Base-by-base conservation (phyloP, 352 stramenopile genomes). In the Globisporangium acanthophoron region DNA sequence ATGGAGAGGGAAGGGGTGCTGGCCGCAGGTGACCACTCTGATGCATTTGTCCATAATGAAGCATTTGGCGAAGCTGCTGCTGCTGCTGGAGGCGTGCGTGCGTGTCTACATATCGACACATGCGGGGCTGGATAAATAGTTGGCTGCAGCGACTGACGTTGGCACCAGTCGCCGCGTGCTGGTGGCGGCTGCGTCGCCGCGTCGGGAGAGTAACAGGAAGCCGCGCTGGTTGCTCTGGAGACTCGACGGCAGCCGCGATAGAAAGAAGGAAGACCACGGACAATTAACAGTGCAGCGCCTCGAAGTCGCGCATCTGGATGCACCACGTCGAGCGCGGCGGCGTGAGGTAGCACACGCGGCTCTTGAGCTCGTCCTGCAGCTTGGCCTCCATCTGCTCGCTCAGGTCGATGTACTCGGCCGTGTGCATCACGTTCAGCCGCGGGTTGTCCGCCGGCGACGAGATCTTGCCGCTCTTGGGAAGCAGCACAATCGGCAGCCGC, bases 241-340 rank as follows among this genome's bases (percentile, higher is more conserved):
- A 40, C 35, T 40, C 11, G 35, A 40, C 35, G 35, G 35, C 35
- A 16, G 35, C 11, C 12, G 35, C 35, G 5, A 11, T 6, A 37
- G 33, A 11, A 12, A 37, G 33, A 5, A 27, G 35, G 35, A 15
- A 40, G 35, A 13, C 35, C 7, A 40, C 43, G 40, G 35, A 52
- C 55, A 45, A 21, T 73, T 56, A 87, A 44, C 77, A 86, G 12
- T 85, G 66, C 31, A 86, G 68, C 31, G 54, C 67, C 35, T 92
- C 82, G 46, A 92, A 87, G 71, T 84, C 60, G 37, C 84, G 80
- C 76, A 88, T 92, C 58, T 92, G 83, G 61, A 92, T 90, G 73
- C 76, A 77, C 83, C 83, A 92, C 31, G 83, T 92, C 5, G 83
- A 89, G 35, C 80, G 78, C 27, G 83, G 83, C 44, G 83, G 83